A percentile compares a stretch with the other conserved stretches of the same genome.
Conservation (phyloP, 2,329 filamentous ascomycete genomes). For the Exophiala alcalophila region DNA sequence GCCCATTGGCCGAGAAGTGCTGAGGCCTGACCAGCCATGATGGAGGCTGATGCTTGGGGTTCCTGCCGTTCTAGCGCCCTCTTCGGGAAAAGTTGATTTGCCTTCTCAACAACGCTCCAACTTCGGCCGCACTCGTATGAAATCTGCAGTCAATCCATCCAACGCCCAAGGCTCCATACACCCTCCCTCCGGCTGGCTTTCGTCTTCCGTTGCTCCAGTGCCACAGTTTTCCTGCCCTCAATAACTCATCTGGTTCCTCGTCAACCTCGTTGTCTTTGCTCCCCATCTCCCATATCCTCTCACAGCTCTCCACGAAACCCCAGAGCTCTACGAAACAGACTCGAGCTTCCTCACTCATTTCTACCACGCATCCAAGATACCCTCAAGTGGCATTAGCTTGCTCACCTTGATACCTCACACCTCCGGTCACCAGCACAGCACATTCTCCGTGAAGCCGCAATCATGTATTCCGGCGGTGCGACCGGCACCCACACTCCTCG, state of each 20-base stretch:
- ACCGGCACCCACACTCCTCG: slow-evolving; percentile 96
- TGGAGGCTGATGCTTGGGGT: slow-evolving; percentile 3
- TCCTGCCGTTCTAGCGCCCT: slow-evolving; percentile 3
- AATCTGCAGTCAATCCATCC: slow-evolving; percentile 6
- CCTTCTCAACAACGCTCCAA: slow-evolving; percentile 12
- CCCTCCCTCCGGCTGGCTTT: slow-evolving; percentile 2
- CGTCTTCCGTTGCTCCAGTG: slow-evolving; percentile 17
- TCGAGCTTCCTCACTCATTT: slow-evolving; percentile 14
- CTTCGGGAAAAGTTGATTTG: slow-evolving; percentile 17
- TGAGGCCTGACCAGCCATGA: slow-evolving; percentile 2
- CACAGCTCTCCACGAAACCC: neutral
- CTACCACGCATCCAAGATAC: slow-evolving; percentile 2
- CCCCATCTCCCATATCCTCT: neutral
- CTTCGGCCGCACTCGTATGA: slow-evolving; percentile 11
- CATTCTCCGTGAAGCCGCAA: slow-evolving; percentile 13
- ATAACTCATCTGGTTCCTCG: slow-evolving; percentile 14
- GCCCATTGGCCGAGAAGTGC: slow-evolving; percentile 8
- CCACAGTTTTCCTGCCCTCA: slow-evolving; percentile 5
- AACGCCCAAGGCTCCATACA: slow-evolving; percentile 1
- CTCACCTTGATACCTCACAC: slow-evolving; percentile 25
- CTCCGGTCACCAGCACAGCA: neutral
- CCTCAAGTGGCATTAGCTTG: slow-evolving; percentile 32
- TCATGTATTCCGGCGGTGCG: slow-evolving; percentile 44
- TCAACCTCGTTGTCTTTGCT: neutral
- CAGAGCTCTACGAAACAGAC: neutral